These are phyloP conservation scores for Hyaloscypha variabilis DNA, from an alignment of 495 filamentous ascomycete genomes.

Conservation along the genomic window DNA sequence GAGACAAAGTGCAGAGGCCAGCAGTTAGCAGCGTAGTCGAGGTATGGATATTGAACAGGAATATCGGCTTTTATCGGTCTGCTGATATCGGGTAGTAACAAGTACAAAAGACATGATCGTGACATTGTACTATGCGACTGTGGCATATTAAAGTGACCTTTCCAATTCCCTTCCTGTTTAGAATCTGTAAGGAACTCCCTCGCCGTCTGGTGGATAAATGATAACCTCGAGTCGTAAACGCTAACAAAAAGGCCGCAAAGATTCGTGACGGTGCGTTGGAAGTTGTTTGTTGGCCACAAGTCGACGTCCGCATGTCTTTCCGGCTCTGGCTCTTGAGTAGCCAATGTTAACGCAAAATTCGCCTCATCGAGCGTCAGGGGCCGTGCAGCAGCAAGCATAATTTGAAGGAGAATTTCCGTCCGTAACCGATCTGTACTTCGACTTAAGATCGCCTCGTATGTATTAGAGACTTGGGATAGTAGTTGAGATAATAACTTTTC, in stretches of 20 bases:
- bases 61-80: neutral
- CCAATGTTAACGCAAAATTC: constrained; percentile 24
- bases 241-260: constrained; percentile 42
- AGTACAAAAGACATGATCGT: constrained; percentile 24
- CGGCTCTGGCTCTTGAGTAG: neutral
- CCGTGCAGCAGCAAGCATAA: constrained; percentile 16
- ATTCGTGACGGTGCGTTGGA: constrained; percentile 32
- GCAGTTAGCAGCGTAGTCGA: constrained; percentile 27
- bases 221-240: constrained; percentile 38
- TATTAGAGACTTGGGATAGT: constrained; percentile 35
- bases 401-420: constrained; percentile 11
- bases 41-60: constrained; percentile 24
- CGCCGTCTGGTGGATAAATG: constrained; percentile 45
- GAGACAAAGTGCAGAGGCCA: constrained; percentile 28
- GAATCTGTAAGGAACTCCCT: constrained; percentile 39
- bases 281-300: constrained; percentile 19
- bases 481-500: constrained; percentile 33
- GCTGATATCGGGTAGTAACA: constrained; percentile 21
- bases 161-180: constrained; percentile 21
- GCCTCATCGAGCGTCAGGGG: constrained; percentile 19
- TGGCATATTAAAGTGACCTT: constrained; percentile 16
- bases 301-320: constrained; percentile 1
- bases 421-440: neutral
- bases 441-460: constrained; percentile 37
- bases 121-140: constrained; percentile 25